Percentiles rank a stretch among this genome's conserved stretches.
Conservation (phyloP, 2,329 filamentous ascomycete species). For the Talaromyces sp. region DNA sequence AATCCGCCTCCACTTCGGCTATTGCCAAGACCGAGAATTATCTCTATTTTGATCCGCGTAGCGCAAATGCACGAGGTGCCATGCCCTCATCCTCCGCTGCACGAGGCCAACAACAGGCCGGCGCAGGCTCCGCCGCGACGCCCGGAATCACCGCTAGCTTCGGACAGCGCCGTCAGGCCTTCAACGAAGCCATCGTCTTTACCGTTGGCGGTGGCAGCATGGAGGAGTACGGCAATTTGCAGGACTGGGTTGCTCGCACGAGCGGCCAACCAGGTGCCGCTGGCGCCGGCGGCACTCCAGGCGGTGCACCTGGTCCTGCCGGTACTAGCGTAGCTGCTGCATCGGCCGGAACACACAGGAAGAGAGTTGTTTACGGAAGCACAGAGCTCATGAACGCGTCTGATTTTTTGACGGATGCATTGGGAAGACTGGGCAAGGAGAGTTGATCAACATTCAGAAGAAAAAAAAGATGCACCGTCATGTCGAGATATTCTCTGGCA, state of each 20-base stretch:
- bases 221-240: conserved; percentile 96
- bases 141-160: conserved; percentile 78
- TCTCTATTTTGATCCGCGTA: conserved; percentile 93
- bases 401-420: conserved; percentile 57
- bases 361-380: conserved; percentile 89
- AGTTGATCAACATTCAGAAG: conserved; percentile 29
- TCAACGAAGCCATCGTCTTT: conserved; percentile 88
- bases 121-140: conserved; percentile 41
- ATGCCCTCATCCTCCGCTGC: conserved; percentile 72
- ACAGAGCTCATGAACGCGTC: conserved; percentile 68
- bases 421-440: conserved; percentile 57
- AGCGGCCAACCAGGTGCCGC: conserved; percentile 52
- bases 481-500: not conserved
- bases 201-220: conserved; percentile 94
- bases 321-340: conserved; percentile 12
- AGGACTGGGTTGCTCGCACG: conserved; percentile 88
- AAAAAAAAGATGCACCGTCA: not conserved
- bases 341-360: conserved; percentile 54
- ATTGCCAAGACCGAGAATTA: conserved; percentile 96
- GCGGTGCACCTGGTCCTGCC: conserved; percentile 24
- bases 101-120: conserved; percentile 45
- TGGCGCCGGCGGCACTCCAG: conserved; percentile 32
- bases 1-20: conserved; percentile 81
- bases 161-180: conserved; percentile 84
- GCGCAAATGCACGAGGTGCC: conserved; percentile 85